Percentiles rank a stretch among this genome's conserved stretches.
These are phyloP conservation scores for Talaromyces albobiverticillius DNA, from an alignment of 2,329 filamentous ascomycete genomes.

Conservation along the genomic window DNA sequence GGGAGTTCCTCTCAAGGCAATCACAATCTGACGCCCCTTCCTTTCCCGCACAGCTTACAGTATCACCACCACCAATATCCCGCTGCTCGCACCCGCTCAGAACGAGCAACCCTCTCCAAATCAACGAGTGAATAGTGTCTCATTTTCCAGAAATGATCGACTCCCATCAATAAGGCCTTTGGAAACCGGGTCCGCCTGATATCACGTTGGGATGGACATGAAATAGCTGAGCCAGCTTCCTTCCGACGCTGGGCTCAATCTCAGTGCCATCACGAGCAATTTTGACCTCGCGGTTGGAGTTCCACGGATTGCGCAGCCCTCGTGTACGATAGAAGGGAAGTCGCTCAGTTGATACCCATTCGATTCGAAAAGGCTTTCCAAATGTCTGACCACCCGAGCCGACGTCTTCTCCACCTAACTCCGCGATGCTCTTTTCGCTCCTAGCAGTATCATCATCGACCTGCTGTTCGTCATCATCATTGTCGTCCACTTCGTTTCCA, in stretches of 20 bases:
- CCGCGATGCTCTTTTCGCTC: constrained; percentile 47
- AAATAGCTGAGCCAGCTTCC: constrained; percentile 75
- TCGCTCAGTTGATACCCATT: constrained; percentile 81
- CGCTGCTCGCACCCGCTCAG: background rate
- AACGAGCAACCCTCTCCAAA: background rate
- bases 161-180: constrained; percentile 10
- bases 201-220: constrained; percentile 43
- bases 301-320: constrained; percentile 89
- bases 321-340: constrained; percentile 87
- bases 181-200: background rate
- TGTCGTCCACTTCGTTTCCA: constrained; percentile 7
- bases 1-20: background rate
- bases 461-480: constrained; percentile 26
- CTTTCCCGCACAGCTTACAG: too few relatives aligned
- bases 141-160: background rate
- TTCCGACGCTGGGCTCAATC: constrained; percentile 77
- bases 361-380: constrained; percentile 86
- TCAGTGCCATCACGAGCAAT: constrained; percentile 94
- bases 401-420: constrained; percentile 39
- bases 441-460: constrained; percentile 21
- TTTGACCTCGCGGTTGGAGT: constrained; percentile 91
- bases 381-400: constrained; percentile 60
- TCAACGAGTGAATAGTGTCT: background rate
- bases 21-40: background rate
- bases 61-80: too few relatives aligned